phyloP scores from a whole-genome alignment of 169 alveolate genomes.

The Eimeria brunetti region DNA sequence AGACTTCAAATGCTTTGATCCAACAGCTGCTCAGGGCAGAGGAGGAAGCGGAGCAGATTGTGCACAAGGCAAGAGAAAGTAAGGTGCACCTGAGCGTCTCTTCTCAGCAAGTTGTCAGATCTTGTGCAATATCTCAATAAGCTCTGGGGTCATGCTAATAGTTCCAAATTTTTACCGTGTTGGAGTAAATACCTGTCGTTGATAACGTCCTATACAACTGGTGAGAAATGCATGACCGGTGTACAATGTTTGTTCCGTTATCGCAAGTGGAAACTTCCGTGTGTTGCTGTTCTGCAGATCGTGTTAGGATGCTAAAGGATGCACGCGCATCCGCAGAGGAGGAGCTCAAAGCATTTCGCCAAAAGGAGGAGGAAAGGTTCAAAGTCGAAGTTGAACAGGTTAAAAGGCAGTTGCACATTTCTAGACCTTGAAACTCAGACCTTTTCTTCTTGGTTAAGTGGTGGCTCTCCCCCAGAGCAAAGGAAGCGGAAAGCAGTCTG shows the following conservation, averaged over 20 bases:
- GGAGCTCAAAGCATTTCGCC: conserved; percentile 79
- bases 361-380: conserved; percentile 80
- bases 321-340: conserved; percentile 81
- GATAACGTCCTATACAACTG: background rate
- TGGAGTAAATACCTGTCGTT: background rate
- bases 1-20: conserved; percentile 81
- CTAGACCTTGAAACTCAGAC: background rate
- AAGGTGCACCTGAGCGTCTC: background rate
- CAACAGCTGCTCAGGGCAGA: conserved; percentile 82
- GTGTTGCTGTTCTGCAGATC: conserved; percentile 51
- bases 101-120: background rate
- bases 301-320: conserved; percentile 79
- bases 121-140: background rate
- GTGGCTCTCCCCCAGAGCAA: background rate
- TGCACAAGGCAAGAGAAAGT: conserved; percentile 81
- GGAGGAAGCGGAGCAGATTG: conserved; percentile 81
- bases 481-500: background rate
- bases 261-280: background rate
- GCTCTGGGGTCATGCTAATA: background rate
- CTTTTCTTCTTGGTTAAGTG: background rate
- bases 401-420: background rate
- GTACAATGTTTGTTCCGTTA: background rate
- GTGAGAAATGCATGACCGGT: background rate
- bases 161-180: background rate
- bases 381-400: conserved; percentile 78